phyloP scores from a whole-genome alignment of 2,329 filamentous ascomycete genomes.

The Trichoderma lentiforme region DNA sequence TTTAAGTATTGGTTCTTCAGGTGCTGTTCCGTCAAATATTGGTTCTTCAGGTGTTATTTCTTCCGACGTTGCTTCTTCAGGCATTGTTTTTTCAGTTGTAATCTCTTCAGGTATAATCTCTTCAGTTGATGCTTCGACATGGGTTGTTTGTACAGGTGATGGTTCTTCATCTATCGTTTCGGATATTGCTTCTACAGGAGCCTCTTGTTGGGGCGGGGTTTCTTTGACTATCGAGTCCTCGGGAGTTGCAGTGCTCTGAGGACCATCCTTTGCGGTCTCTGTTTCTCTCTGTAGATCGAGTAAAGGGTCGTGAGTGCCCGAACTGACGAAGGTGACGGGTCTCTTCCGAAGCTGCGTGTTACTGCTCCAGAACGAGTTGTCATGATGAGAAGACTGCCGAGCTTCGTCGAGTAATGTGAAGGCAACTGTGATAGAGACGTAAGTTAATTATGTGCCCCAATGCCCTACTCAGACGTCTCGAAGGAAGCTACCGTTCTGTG shows the following conservation, averaged over 20 bases:
- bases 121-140: constrained; percentile 12
- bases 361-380: constrained; percentile 38
- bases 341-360: constrained; percentile 42
- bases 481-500: background rate
- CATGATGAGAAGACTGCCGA: constrained; percentile 46
- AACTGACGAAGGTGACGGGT: constrained; percentile 53
- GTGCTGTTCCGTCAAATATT: too few relatives aligned
- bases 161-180: background rate
- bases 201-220: constrained; percentile 3
- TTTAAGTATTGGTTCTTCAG: background rate
- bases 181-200: background rate
- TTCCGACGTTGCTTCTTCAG: background rate
- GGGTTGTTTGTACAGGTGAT: background rate
- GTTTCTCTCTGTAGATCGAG: background rate
- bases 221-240: constrained; percentile 18
- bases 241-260: background rate
- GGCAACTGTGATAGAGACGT: constrained; percentile 30
- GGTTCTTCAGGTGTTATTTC: background rate
- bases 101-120: constrained; percentile 18
- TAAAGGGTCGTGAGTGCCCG: constrained; percentile 50
- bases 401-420: constrained; percentile 46
- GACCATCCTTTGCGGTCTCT: background rate
- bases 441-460: background rate
- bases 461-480: background rate
- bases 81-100: too few relatives aligned